These are phyloP conservation scores for Alternaria consortialis DNA, from an alignment of 2,329 filamentous ascomycete genomes.

Conservation along the genomic window DNA sequence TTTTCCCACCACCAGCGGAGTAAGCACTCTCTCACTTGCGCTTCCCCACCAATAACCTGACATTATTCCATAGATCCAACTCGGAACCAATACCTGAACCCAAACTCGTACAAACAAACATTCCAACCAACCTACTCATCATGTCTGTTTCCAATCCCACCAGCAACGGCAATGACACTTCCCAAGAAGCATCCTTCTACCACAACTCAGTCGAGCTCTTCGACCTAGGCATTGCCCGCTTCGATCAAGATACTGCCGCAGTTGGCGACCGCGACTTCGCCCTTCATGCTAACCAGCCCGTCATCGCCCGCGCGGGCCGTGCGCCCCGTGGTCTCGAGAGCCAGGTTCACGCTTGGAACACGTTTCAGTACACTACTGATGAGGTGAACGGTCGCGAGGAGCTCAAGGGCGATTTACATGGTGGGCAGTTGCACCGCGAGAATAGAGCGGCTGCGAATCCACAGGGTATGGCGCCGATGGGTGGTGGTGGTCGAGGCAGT, in stretches of 20 bases:
- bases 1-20: not conserved
- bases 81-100: not conserved
- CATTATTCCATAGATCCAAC: not conserved
- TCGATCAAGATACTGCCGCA: constrained; percentile 44
- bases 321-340: constrained; percentile 38
- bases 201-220: constrained; percentile 30
- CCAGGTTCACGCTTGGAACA: constrained; percentile 42
- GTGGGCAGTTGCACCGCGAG: constrained; percentile 44
- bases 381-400: constrained; percentile 40
- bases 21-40: constrained; percentile 3
- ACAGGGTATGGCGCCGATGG: not conserved
- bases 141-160: not conserved
- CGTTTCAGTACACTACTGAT: constrained; percentile 36
- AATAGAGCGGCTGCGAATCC: constrained; percentile 35
- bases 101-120: not conserved
- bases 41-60: not conserved
- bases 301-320: constrained; percentile 32
- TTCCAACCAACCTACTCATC: not conserved
- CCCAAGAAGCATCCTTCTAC: constrained; percentile 14
- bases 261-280: constrained; percentile 40
- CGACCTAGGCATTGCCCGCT: constrained; percentile 42
- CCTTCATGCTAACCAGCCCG: constrained; percentile 20
- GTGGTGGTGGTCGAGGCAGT: constrained; percentile 2
- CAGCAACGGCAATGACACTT: not conserved
- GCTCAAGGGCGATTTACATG: constrained; percentile 47